Base-by-base conservation (phyloP, 306 rosid genomes). In the Gastrolobium bilobum region DNA sequence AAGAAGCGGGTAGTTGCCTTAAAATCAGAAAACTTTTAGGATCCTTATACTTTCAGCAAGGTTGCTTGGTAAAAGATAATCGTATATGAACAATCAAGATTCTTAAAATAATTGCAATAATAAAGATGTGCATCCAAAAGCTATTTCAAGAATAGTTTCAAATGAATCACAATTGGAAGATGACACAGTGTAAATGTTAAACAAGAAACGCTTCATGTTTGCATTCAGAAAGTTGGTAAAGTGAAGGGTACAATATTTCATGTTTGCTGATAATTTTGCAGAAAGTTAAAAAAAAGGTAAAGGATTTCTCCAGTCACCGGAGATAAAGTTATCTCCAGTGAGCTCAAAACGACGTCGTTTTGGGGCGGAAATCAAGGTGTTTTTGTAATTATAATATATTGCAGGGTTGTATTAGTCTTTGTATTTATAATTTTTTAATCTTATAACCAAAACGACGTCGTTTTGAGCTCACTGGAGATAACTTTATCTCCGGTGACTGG, bases 191-290 rank as follows among this genome's bases (percentile, higher is more conserved):
- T 8, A 13, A 39, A 15, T 14, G 76, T 52, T 51, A 51, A 70
- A 34, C 50, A 47, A 4, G 50, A 38, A 56, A 57, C 0, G 10
- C 26, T 29, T 73, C 57, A 31, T 59, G 58, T 46, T 59, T 58
- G 79, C 59, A 74, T 43, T 74, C 44, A 58, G 20, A 13, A 46
- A n/a, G 76, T 37, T 1, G 20, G 65, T 50, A 47, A 59, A 39
- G 73, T 38, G 39, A 46, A 35, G 35, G 37, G 37, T 20, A 42
- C 50, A 15, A 34, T 7, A 46, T 35, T 68, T 58, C 43, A 68
- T 38, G 2, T 3, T 35, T 30, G 29, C 46, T 0, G 57, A 60
- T 58, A 40, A 39, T 65, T 39, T 38, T 51, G 66, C 46, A 7
- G 64, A 29, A 65, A 75, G 62, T 61, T 20, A 70, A 34, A 13